Conservation (phyloP, 441 rosid genomes). For the Syzygium malaccense region DNA sequence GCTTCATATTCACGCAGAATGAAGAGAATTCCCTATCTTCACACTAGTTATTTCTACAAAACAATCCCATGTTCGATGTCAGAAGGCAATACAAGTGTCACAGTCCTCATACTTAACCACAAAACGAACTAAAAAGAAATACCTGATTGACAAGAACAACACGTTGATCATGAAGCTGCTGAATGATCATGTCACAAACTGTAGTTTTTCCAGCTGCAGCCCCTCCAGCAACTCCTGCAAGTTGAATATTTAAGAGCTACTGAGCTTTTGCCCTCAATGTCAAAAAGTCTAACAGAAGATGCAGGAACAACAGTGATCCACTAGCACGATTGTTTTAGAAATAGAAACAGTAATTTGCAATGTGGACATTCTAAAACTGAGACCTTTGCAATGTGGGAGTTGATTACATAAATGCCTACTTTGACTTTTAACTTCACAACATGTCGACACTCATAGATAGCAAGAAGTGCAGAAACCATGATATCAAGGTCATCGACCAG, state of each 20-base stretch:
- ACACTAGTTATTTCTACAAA: neutral
- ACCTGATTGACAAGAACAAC: conserved; percentile 97
- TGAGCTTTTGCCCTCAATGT: neutral
- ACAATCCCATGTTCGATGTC: neutral
- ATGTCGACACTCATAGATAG: neutral
- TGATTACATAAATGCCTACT: neutral
- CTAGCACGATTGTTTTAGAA: neutral
- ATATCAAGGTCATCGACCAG: neutral
- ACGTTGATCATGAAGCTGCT: conserved; percentile 99
- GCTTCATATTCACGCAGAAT: neutral
- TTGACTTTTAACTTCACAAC: neutral
- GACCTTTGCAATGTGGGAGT: neutral
- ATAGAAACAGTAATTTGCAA: neutral
- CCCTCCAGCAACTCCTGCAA: conserved; percentile 94
- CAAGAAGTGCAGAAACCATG: neutral
- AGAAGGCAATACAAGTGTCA: neutral
- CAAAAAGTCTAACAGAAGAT: neutral
- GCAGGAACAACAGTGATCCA: neutral
- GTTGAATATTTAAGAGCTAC: neutral
- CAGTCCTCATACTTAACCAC: neutral
- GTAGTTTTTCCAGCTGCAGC: conserved; percentile 99
- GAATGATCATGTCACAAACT: conserved; percentile 98
- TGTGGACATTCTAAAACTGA: neutral
- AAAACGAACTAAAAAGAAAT: neutral
- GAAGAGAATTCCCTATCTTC: neutral